Evolutionary conservation across 2,329 filamentous ascomycete genomes (phyloP).

Genomic region (Blumeria graminis): DNA sequence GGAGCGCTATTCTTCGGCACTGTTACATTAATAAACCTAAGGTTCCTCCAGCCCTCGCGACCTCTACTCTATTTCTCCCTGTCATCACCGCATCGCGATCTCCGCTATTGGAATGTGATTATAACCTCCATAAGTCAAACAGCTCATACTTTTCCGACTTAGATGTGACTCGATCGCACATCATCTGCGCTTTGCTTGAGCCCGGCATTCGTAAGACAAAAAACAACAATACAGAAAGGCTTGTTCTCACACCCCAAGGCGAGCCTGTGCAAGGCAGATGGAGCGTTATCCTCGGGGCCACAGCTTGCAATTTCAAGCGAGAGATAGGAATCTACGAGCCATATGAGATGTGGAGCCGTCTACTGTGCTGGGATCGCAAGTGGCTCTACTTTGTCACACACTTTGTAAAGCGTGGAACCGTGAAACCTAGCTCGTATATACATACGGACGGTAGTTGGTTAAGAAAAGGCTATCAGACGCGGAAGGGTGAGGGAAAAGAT

Average conservation of each 20-base stretch:
- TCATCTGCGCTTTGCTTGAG: conserved; percentile 44
- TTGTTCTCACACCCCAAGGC: conserved; percentile 17
- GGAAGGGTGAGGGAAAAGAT: conserved; percentile 17
- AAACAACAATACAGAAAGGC: conserved; percentile 22
- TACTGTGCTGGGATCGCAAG: conserved; percentile 57
- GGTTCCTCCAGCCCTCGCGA: conserved; percentile 14
- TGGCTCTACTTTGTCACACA: conserved; percentile 59
- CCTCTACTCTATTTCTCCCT: conserved; percentile 30
- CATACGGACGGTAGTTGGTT: conserved; percentile 19
- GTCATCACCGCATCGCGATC: conserved; percentile 32
- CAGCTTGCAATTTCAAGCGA: conserved; percentile 47
- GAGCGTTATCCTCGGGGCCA: conserved; percentile 44
- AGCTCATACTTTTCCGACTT: conserved; percentile 47
- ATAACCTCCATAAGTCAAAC: conserved; percentile 52
- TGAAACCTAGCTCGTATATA: conserved; percentile 25
- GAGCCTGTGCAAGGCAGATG: conserved; percentile 27
- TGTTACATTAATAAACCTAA: conserved; percentile 18
- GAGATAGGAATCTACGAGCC: conserved; percentile 45
- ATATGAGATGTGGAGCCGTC: conserved; percentile 50
- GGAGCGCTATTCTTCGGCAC: conserved; percentile 22
- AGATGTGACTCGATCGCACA: conserved; percentile 52
- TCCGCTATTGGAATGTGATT: conserved; percentile 40
- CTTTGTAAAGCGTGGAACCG: conserved; percentile 39
- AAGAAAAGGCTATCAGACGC: conserved; percentile 17
- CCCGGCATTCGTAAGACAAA: conserved; percentile 29